Conservation (phyloP, 2,329 filamentous ascomycete species). For the Hansfordia pulvinata region DNA sequence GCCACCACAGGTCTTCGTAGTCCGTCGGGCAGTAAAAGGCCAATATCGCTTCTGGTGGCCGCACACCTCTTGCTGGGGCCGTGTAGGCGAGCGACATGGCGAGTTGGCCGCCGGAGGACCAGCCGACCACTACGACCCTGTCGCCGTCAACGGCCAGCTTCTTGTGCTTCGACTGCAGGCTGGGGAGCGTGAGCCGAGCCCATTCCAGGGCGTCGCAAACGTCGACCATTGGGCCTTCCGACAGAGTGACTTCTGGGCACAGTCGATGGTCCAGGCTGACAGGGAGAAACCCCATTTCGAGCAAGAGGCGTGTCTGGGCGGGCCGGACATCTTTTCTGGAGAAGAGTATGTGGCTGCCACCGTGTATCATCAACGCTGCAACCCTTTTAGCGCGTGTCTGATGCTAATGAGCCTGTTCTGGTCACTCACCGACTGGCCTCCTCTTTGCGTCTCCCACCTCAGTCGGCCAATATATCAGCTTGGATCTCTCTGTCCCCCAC, state of each 20-base stretch:
- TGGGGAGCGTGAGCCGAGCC: conserved; percentile 18
- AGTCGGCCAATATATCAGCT: conserved; percentile 19
- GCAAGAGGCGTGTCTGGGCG: conserved; percentile 21
- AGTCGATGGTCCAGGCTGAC: conserved; percentile 35
- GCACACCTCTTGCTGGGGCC: conserved; percentile 10
- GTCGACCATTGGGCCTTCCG: conserved; percentile 31
- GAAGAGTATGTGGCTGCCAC: conserved; percentile 25
- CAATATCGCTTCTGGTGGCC: conserved; percentile 25
- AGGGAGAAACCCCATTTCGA: conserved; percentile 26
- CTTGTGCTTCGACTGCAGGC: conserved; percentile 5
- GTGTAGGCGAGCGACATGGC: conserved; percentile 29
- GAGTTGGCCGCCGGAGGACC: conserved; percentile 32
- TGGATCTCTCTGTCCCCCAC: conserved; percentile 7
- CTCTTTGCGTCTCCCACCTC: neutral
- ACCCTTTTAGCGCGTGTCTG: too few species aligned
- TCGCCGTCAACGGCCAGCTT: conserved; percentile 12
- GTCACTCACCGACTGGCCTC: conserved; percentile 2
- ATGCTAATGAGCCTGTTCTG: neutral
- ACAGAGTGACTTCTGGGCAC: conserved; percentile 30
- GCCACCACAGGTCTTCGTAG: conserved; percentile 8
- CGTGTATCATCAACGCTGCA: conserved; percentile 29
- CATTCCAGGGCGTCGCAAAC: conserved; percentile 26
- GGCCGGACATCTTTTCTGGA: conserved; percentile 21
- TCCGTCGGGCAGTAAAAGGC: conserved; percentile 26
- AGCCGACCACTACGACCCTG: conserved; percentile 26